Evolutionary conservation across 495 filamentous ascomycete genomes (phyloP), one percentile per base, ranked within the genome.

Genomic region (Antarctomyces pellizariae): DNA sequence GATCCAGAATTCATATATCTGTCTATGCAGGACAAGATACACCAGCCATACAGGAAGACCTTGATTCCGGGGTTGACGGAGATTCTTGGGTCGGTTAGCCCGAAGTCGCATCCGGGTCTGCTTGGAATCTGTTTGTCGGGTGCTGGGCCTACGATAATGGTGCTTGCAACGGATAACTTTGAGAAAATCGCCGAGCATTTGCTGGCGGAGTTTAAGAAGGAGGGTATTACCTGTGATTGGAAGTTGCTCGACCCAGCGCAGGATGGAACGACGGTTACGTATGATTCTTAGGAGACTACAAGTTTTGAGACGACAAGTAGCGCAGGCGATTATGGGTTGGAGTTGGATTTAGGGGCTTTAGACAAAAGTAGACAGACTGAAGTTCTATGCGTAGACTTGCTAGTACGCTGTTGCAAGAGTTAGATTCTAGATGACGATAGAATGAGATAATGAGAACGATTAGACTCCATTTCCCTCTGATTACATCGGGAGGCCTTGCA

Each of bases 1-100:
- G 71, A 92, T 42, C 66, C 84, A 20, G 72, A 82, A 34, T 71
- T 80, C 48, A 95, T 97, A 45, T 90, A 79, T 54, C 60, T 82
- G 15, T 84, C 78, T 15, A 97, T 97, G 86, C 82, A 91, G 50
- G 86, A 97, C 53, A 86, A 79, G 47, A 59, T 97, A 20, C 86
- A 97, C 48, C 86, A 97, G 47, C 84, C 77, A 6, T 92, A 95
- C 50, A 69, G 86, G 22, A 68, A 76, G 45, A 71, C 59, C 7
- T 59, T 97, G 26, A 83, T 97, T 34, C 86, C 84, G 1, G 83
- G 86, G 1, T 53, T 97, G 29, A 71, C 73, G n/a, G 75, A 89
- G 41, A 76, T 92, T 32, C 69, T 95, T 18, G 65, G 72, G 42
- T 75, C 69, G 16, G 71, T 97, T 48, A 84, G 67, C 13, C 84